A percentile compares a stretch with the other conserved stretches of the same genome.
phyloP scores from a whole-genome alignment of 768 basidiomycete genomes.

The Russula dissimulans region DNA sequence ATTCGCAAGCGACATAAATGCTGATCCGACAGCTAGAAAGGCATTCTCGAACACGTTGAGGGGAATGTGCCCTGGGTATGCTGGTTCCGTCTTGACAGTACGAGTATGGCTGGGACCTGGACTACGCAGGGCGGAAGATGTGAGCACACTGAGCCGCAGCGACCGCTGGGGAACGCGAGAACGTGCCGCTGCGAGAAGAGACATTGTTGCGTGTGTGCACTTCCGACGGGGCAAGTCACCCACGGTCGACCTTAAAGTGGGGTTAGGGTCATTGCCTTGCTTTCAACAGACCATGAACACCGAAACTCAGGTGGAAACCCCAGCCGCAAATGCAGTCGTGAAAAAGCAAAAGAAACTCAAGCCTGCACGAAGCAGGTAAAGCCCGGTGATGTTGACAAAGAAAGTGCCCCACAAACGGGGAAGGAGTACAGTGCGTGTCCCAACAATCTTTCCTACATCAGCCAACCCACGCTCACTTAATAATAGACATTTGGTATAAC shows the following conservation, averaged over 20 bases:
- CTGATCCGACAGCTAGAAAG: slow-evolving; percentile 79
- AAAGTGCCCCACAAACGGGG: slow-evolving; percentile 81
- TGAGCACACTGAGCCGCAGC: not conserved
- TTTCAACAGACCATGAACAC: slow-evolving; percentile 10
- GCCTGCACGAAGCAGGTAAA: slow-evolving; percentile 94
- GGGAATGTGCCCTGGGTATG: slow-evolving; percentile 75
- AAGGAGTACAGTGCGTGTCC: slow-evolving; percentile 85
- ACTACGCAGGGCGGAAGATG: not conserved
- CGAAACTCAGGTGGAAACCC: slow-evolving; percentile 8
- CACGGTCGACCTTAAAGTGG: not conserved
- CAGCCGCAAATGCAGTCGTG: slow-evolving; percentile 1
- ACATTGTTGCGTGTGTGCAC: not conserved
- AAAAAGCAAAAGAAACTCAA: slow-evolving; percentile 57
- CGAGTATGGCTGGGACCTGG: slow-evolving; percentile 2
- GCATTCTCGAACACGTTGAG: slow-evolving; percentile 76
- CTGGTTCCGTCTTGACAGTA: slow-evolving; percentile 28
- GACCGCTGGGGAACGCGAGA: not conserved
- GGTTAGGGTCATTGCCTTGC: slow-evolving; percentile 7
- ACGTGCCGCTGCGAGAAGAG: slow-evolving; percentile 4
- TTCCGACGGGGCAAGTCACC: not conserved
- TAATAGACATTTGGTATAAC: slow-evolving; percentile 92
- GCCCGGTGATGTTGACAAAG: slow-evolving; percentile 82
- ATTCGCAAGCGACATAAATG: slow-evolving; percentile 69
- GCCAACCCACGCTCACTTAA: not conserved
- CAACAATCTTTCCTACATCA: not conserved